These are phyloP conservation scores for Lodderomyces margitis DNA, from an alignment of 1,139 yeast species.

Conservation along the genomic window DNA sequence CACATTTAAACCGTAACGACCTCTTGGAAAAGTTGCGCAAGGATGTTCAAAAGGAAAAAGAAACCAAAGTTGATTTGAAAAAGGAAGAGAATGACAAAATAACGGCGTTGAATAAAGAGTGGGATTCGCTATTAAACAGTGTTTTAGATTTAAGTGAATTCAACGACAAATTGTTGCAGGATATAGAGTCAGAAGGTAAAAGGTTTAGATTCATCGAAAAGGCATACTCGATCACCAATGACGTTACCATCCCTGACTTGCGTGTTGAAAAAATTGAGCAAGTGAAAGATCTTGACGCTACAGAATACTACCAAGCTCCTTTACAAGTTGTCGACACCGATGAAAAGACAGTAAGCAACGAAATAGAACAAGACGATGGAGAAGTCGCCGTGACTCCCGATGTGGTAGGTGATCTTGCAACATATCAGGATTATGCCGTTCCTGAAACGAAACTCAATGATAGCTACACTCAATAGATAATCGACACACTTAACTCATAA, in stretches of 20 bases:
- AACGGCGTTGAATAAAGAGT: neutral
- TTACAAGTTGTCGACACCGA: too few species aligned
- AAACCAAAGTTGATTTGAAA: neutral
- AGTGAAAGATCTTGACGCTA: neutral
- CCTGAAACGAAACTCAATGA: neutral
- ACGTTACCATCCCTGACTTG: neutral
- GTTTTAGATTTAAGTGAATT: neutral
- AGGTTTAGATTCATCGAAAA: neutral
- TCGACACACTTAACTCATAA: too few species aligned
- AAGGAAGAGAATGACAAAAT: neutral
- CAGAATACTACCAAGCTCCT: neutral
- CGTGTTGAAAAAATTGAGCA: neutral
- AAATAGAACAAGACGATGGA: neutral
- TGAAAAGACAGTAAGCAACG: too few species aligned
- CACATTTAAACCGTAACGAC: constrained; percentile 18
- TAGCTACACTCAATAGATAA: neutral
- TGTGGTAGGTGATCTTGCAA: neutral
- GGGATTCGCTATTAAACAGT: neutral
- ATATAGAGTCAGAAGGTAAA: neutral
- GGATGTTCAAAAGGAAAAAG: constrained; percentile 4
- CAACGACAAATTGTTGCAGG: neutral
- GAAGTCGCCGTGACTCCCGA: neutral
- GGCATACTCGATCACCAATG: neutral
- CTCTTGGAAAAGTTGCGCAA: constrained; percentile 19
- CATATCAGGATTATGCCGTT: neutral